A percentile compares a stretch with the other conserved stretches of the same genome.
These are phyloP conservation scores for Microcyclospora tardicrescens DNA, from an alignment of 2,329 filamentous ascomycete species.

Conservation along the genomic window DNA sequence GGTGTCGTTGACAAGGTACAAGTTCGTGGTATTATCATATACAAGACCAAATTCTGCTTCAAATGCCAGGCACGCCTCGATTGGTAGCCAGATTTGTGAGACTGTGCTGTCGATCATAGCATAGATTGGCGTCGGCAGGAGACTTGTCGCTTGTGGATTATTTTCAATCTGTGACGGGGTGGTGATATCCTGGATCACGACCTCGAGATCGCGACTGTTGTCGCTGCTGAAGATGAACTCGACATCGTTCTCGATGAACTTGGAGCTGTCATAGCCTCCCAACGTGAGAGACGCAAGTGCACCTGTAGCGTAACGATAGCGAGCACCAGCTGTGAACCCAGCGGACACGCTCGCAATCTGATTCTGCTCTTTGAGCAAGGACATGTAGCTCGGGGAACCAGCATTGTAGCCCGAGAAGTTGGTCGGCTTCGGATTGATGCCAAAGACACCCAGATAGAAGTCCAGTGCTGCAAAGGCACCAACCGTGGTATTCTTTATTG, in stretches of 20 bases:
- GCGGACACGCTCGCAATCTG: constrained; percentile 60
- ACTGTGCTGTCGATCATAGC: constrained; percentile 38
- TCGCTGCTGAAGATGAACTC: constrained; percentile 45
- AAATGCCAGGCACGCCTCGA: constrained; percentile 49
- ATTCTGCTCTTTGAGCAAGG: constrained; percentile 41
- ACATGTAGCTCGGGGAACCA: constrained; percentile 42
- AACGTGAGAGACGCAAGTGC: constrained; percentile 44
- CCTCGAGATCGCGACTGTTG: constrained; percentile 46
- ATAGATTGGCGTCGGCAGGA: constrained; percentile 28
- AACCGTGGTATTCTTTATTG: constrained; percentile 30
- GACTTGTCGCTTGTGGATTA: constrained; percentile 21
- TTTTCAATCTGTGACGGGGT: constrained; percentile 16
- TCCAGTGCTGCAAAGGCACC: constrained; percentile 27
- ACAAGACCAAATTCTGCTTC: constrained; percentile 50
- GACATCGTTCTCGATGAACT: constrained; percentile 48
- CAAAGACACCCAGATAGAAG: constrained; percentile 36
- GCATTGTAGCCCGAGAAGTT: constrained; percentile 40
- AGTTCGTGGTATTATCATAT: constrained; percentile 49
- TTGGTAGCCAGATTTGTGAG: constrained; percentile 36
- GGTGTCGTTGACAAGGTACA: constrained; percentile 51
- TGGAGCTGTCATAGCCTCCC: constrained; percentile 55
- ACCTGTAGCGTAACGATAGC: constrained; percentile 39
- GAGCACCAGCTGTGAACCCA: constrained; percentile 63
- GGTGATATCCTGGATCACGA: constrained; percentile 37
- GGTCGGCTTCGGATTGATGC: constrained; percentile 36